A percentile compares a stretch with the other conserved stretches of the same genome.
phyloP scores from a whole-genome alignment of 768 basidiomycete genomes.

The Termitomyces sp. region DNA sequence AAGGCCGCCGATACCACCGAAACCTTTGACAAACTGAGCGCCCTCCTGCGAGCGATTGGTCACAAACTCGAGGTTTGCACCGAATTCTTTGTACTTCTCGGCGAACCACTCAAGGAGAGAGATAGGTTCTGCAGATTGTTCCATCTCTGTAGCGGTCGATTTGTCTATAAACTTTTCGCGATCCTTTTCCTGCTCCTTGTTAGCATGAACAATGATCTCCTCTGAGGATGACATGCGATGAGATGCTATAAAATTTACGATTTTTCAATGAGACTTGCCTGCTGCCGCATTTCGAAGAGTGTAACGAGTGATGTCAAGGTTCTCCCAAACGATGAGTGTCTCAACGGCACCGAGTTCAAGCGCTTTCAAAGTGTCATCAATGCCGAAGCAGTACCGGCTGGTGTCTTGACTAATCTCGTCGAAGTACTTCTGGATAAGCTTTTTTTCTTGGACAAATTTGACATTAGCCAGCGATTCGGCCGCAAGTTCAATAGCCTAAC shows the following conservation, averaged over 20 bases:
- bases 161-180: constrained; percentile 95
- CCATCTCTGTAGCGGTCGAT: constrained; percentile 94
- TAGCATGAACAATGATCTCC: constrained; percentile 75
- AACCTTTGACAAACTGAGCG: constrained; percentile 96
- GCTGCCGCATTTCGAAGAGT: constrained; percentile 87
- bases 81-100: constrained; percentile 98
- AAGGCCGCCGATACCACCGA: constrained; percentile 95
- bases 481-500: constrained; percentile 91
- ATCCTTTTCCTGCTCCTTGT: constrained; percentile 85
- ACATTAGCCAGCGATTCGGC: constrained; percentile 96
- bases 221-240: constrained; percentile 35
- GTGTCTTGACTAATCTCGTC: constrained; percentile 99
- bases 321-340: constrained; percentile 98
- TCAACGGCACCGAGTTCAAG: constrained; percentile 96
- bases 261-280: constrained; percentile 37
- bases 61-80: constrained; percentile 92
- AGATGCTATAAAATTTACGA: background rate
- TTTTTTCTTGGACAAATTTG: constrained; percentile 99
- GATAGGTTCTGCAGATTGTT: constrained; percentile 74
- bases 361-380: constrained; percentile 94
- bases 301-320: constrained; percentile 87
- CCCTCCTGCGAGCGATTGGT: constrained; percentile 97
- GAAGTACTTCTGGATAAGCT: constrained; percentile 95
- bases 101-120: constrained; percentile 97
- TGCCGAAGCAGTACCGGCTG: constrained; percentile 94